A percentile compares a stretch with the other conserved stretches of the same genome.
phyloP scores from a whole-genome alignment of 2,329 filamentous ascomycete species.

The Ascochyta rabiei region DNA sequence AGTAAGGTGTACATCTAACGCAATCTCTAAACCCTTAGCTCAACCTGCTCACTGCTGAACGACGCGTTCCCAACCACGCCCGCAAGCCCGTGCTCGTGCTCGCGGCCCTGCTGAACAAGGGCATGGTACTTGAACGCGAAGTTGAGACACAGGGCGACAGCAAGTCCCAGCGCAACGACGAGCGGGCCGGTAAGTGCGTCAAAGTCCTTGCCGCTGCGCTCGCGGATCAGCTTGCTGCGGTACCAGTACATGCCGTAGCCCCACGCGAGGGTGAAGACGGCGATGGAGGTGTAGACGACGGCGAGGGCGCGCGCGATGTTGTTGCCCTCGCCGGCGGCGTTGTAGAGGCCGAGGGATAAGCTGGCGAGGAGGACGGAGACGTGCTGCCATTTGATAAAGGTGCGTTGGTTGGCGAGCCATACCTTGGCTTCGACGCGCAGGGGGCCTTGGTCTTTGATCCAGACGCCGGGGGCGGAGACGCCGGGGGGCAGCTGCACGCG shows the following conservation, averaged over 20 bases:
- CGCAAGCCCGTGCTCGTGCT: background rate
- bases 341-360: slow-evolving; percentile 83
- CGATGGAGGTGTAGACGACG: slow-evolving; percentile 81
- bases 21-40: slow-evolving; percentile 12
- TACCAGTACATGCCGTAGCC: slow-evolving; percentile 83
- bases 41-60: slow-evolving; percentile 22
- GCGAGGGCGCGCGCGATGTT: slow-evolving; percentile 78
- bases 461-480: slow-evolving; percentile 80
- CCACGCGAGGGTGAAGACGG: slow-evolving; percentile 83
- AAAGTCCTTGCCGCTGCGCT: slow-evolving; percentile 89
- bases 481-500: slow-evolving; percentile 75
- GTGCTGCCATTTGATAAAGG: slow-evolving; percentile 98
- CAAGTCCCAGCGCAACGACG: slow-evolving; percentile 79
- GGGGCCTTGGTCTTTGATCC: slow-evolving; percentile 94
- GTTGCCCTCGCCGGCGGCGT: slow-evolving; percentile 78
- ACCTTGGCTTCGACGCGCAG: slow-evolving; percentile 96
- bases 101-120: slow-evolving; percentile 14
- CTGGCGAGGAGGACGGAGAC: slow-evolving; percentile 86
- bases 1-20: no score
- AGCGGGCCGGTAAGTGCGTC: slow-evolving; percentile 87
- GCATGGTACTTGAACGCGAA: slow-evolving; percentile 73
- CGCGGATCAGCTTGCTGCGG: slow-evolving; percentile 77
- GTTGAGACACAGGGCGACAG: slow-evolving; percentile 80
- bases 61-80: slow-evolving; percentile 11
- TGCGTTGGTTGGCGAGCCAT: slow-evolving; percentile 97